These are phyloP conservation scores for Tetrahymena elliotti DNA, from an alignment of 73 alveolate genomes.

Conservation along the genomic window DNA sequence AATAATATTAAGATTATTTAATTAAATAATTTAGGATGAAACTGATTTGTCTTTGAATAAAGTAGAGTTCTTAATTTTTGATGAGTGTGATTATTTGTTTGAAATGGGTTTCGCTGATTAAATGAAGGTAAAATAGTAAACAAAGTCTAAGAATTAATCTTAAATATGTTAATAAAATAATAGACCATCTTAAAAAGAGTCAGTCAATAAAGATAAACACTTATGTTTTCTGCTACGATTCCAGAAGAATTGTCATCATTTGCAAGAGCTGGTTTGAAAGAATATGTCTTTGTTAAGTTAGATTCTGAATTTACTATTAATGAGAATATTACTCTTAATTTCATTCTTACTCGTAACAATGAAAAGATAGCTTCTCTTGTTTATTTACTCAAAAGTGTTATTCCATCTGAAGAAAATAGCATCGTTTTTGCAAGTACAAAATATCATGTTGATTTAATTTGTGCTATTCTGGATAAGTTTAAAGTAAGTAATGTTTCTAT, in stretches of 20 bases:
- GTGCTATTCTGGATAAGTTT: slow-evolving; percentile 62
- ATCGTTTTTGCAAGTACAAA: slow-evolving; percentile 91
- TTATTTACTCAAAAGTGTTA: slow-evolving; percentile 45
- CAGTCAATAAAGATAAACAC: slow-evolving; percentile 73
- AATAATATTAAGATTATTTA: not conserved
- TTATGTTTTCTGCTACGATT: slow-evolving; percentile 93
- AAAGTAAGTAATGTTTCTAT: slow-evolving; percentile 67
- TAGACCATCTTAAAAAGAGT: slow-evolving; percentile 38
- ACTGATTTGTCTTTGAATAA: slow-evolving; percentile 36
- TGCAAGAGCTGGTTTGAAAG: slow-evolving; percentile 89
- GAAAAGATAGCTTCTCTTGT: slow-evolving; percentile 82
- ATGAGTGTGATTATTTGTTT: slow-evolving; percentile 94
- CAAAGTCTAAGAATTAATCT: not conserved
- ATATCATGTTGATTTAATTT: slow-evolving; percentile 87
- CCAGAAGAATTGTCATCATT: slow-evolving; percentile 83
- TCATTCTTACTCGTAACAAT: slow-evolving; percentile 64
- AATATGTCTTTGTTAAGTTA: slow-evolving; percentile 78
- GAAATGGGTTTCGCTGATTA: slow-evolving; percentile 95
- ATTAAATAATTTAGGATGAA: not conserved
- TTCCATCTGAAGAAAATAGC: slow-evolving; percentile 46
- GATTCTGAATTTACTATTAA: slow-evolving; percentile 90
- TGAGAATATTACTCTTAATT: slow-evolving; percentile 75
- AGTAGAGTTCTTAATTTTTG: slow-evolving; percentile 87
- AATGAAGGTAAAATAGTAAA: slow-evolving; percentile 46
- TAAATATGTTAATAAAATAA: too few relatives aligned